Base-by-base conservation (phyloP, 208 protist species). In the Trypanosomatidae sp. region DNA sequence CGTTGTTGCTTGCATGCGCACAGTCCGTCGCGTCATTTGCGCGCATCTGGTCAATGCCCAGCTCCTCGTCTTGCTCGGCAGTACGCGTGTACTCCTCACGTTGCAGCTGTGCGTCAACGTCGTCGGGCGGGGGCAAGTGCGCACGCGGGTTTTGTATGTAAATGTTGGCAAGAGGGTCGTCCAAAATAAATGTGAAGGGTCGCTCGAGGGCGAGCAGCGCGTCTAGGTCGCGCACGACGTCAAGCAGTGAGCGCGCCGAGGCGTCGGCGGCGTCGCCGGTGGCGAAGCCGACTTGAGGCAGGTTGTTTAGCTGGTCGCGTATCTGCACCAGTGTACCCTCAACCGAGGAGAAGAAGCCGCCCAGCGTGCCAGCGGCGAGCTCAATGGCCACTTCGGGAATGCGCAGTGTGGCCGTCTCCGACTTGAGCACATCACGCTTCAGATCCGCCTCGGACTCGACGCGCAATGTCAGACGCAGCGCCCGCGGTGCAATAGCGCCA, bases 371-470 rank as follows among this genome's bases (percentile, higher is more conserved):
- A 0, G 73, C 51, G 0, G 83, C 40, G 4, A 97, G 55, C 41
- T 96, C 72, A 13, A 97, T 61, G 3, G 69, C 61, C 23, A 96
- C 57, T 52, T 97, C 87, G 0, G 85, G 84, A 42, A 97, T 92
- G 16, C 61, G 16, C 3, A 96, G 45, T 21, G 69, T 77, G 2
- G 92, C 74, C 10, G 84, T 94, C 19, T 96, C 89, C 13, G 84
- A 94, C 50, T 97, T 97, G 30, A 97, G 82, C 33, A 97, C 71
- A 51, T 97, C 90, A 22, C 94, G 74, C 56, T 77, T 87, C 10
- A 97, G 51, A 48, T 97, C 94, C n/a, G 71, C 70, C 19, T 76
- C 61, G 2, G 56, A 43, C 26, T 73, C 60, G 8, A 95, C 82
- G 43, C 57, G 50, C 22, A 97, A 59, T 6, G 63, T 81, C 22